These are phyloP conservation scores for Lomentospora prolificans DNA, from an alignment of 2,329 filamentous ascomycete genomes.

Conservation along the genomic window DNA sequence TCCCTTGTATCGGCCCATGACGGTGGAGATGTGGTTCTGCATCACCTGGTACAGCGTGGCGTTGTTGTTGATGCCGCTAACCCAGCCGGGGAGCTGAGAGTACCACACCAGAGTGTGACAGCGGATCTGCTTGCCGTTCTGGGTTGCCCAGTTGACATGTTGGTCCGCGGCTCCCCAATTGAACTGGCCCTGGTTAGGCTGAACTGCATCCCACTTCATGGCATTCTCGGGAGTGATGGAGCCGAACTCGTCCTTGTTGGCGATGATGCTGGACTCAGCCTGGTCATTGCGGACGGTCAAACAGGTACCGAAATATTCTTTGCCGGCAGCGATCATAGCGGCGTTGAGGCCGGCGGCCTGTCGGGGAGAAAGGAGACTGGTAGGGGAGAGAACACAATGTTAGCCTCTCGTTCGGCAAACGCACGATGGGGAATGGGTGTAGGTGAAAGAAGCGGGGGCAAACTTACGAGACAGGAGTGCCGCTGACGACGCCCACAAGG, in stretches of 20 bases:
- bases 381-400: neutral
- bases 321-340: conserved; percentile 18
- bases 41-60: conserved; percentile 39
- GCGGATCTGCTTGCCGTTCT: conserved; percentile 42
- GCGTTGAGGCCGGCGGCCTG: conserved; percentile 14
- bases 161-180: conserved; percentile 43
- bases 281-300: conserved; percentile 44
- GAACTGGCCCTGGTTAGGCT: conserved; percentile 44
- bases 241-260: conserved; percentile 42
- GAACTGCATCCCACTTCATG: conserved; percentile 45
- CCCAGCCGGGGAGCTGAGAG: conserved; percentile 21
- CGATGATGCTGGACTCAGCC: conserved; percentile 39
- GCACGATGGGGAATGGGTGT: neutral
- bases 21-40: conserved; percentile 40
- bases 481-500: neutral
- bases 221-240: conserved; percentile 42
- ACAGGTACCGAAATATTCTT: conserved; percentile 45
- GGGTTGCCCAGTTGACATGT: conserved; percentile 28
- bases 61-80: conserved; percentile 32
- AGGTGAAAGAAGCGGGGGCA: neutral
- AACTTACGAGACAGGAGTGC: neutral
- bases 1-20: conserved; percentile 32
- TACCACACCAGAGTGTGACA: conserved; percentile 53
- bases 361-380: neutral
- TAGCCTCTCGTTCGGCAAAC: neutral